These are phyloP conservation scores for Cylindrotheca fusiformis DNA, from an alignment of 108 stramenopile genomes.

Conservation along the genomic window DNA sequence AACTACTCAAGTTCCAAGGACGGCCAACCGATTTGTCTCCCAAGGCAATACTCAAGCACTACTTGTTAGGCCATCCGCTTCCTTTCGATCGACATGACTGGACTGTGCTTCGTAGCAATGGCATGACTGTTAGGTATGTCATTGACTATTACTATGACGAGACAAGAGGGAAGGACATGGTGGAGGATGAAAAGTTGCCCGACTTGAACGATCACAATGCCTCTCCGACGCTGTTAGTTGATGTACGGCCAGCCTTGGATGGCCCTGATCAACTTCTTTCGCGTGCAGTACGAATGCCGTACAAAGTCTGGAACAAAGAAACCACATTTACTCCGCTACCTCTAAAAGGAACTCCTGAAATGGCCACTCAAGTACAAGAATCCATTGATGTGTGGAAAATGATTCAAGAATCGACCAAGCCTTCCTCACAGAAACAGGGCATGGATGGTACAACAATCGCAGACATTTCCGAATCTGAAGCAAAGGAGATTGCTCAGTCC, in stretches of 20 bases:
- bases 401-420: constrained; percentile 61
- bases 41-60: constrained; percentile 87
- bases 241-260: constrained; percentile 97
- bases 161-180: constrained; percentile 39
- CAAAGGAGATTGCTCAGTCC: constrained; percentile 50
- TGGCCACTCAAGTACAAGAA: constrained; percentile 71
- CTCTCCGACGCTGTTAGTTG: constrained; percentile 84
- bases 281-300: constrained; percentile 81
- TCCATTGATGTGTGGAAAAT: constrained; percentile 73
- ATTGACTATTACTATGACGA: constrained; percentile 99
- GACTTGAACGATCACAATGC: constrained; percentile 49
- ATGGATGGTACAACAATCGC: constrained; percentile 8
- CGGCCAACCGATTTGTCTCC: constrained; percentile 92
- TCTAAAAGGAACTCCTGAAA: constrained; percentile 44
- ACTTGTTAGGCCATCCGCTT: constrained; percentile 86
- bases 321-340: constrained; percentile 67
- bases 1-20: constrained; percentile 89
- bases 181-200: constrained; percentile 54
- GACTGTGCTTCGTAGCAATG: constrained; percentile 73
- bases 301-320: constrained; percentile 34
- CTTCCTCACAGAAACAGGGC: constrained; percentile 10
- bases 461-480: constrained; percentile 51
- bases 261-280: constrained; percentile 52
- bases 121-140: constrained; percentile 87
- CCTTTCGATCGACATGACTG: constrained; percentile 99